phyloP scores from a whole-genome alignment of 176 grass and related monocot genomes.

The Alloteropsis semialata region DNA sequence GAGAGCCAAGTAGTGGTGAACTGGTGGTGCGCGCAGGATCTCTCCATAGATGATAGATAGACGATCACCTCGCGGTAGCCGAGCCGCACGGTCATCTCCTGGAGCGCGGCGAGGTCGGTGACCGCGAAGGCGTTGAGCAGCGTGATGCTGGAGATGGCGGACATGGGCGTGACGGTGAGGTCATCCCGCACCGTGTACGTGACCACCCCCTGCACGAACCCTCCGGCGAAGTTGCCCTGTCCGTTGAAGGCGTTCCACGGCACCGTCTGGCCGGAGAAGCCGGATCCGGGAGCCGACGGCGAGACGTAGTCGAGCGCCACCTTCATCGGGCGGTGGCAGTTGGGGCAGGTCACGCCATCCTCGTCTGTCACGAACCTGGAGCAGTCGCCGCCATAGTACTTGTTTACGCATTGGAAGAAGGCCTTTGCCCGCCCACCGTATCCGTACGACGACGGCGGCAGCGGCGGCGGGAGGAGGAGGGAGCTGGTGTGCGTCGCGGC shows the following conservation, averaged over 20 bases:
- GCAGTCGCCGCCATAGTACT: accelerated
- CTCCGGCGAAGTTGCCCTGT: background rate
- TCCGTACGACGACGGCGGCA: background rate
- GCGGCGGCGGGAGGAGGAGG: background rate
- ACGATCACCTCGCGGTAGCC: background rate
- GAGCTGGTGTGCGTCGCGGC: background rate
- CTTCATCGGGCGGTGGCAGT: background rate
- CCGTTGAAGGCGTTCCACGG: background rate
- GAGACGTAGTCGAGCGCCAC: background rate
- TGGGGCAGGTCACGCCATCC: background rate
- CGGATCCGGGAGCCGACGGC: background rate
- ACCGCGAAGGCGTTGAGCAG: constrained; percentile 10
- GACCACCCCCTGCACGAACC: constrained; percentile 28
- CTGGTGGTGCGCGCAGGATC: too few species aligned
- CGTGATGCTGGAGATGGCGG: constrained; percentile 34
- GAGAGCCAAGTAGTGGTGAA: too few species aligned
- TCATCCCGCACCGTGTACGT: constrained; percentile 40
- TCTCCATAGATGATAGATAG: too few species aligned
- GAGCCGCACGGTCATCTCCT: constrained; percentile 34
- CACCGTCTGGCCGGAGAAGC: background rate
- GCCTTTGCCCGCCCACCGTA: background rate
- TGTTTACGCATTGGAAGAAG: background rate
- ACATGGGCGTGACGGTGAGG: constrained; percentile 33
- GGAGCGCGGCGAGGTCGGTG: background rate
- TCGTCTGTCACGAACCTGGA: background rate